Evolutionary conservation across 2,329 filamentous ascomycete species (phyloP).

Genomic region (Myriosclerotinia curreyana): DNA sequence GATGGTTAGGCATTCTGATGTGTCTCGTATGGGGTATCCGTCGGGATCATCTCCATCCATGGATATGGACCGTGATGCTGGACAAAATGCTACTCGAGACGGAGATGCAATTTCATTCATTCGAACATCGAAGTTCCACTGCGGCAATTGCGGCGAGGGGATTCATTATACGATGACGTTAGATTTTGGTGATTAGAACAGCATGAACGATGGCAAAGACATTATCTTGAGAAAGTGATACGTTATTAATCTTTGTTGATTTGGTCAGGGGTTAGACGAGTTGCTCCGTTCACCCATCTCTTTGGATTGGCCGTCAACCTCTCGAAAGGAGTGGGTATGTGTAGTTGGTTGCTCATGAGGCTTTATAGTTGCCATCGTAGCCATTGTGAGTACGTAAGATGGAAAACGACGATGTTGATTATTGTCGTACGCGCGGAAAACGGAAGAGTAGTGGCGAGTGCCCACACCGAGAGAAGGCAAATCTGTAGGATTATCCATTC

Average conservation of each 20-base stretch:
- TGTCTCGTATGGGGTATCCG: neutral
- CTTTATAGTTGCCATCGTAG: neutral
- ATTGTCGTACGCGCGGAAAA: neutral
- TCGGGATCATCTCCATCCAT: neutral
- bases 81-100: neutral
- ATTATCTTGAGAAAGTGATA: neutral
- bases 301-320: neutral
- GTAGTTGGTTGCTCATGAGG: neutral
- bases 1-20: slow-evolving; percentile 2
- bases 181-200: neutral
- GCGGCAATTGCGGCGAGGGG: neutral
- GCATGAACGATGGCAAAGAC: neutral
- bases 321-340: neutral
- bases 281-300: neutral
- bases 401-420: neutral
- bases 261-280: neutral
- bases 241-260: neutral
- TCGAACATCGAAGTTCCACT: neutral
- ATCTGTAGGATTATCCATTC: neutral
- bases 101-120: neutral
- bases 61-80: neutral
- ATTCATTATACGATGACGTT: neutral
- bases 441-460: neutral
- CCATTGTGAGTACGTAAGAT: neutral
- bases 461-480: too few species aligned